phyloP scores from a whole-genome alignment of 805 yeast species.

The Metschnikowia lachancei region DNA sequence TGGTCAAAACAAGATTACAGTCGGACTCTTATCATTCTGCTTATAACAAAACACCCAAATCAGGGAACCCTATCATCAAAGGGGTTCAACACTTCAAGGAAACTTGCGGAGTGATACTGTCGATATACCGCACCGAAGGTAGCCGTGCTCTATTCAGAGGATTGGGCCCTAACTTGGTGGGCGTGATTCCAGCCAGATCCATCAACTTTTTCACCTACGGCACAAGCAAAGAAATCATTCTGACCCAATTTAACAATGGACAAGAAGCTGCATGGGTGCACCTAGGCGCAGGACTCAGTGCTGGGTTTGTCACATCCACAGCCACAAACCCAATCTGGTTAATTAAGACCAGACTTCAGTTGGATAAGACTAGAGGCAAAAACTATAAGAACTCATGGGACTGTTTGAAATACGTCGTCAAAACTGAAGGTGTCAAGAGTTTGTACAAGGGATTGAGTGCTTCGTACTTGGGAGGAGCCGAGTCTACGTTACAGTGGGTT shows the following conservation, averaged over 20 bases:
- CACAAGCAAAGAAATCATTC: conserved; percentile 77
- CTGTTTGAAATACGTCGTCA: conserved; percentile 66
- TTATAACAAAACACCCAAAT: conserved; percentile 48
- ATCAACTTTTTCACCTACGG: conserved; percentile 96
- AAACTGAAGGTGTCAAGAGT: conserved; percentile 75
- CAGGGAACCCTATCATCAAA: conserved; percentile 38
- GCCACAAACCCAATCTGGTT: conserved; percentile 98
- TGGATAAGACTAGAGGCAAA: conserved; percentile 69
- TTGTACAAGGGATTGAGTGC: conserved; percentile 91
- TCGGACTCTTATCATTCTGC: conserved; percentile 72
- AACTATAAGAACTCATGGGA: conserved; percentile 82
- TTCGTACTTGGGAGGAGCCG: conserved; percentile 88
- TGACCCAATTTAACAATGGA: conserved; percentile 64
- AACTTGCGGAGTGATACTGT: conserved; percentile 68
- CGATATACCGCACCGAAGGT: conserved; percentile 76
- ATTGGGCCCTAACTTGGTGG: conserved; percentile 92
- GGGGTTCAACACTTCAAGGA: conserved; percentile 74
- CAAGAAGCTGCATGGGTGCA: conserved; percentile 84
- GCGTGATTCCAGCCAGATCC: conserved; percentile 97
- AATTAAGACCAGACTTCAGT: conserved; percentile 88
- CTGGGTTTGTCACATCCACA: conserved; percentile 92
- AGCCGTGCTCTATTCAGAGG: conserved; percentile 87
- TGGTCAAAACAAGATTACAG: conserved; percentile 92
- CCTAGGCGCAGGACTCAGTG: conserved; percentile 78
- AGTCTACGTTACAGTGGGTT: conserved; percentile 94